Conservation (phyloP, 1,139 yeast genomes). For the Taphrina flavorubra region DNA sequence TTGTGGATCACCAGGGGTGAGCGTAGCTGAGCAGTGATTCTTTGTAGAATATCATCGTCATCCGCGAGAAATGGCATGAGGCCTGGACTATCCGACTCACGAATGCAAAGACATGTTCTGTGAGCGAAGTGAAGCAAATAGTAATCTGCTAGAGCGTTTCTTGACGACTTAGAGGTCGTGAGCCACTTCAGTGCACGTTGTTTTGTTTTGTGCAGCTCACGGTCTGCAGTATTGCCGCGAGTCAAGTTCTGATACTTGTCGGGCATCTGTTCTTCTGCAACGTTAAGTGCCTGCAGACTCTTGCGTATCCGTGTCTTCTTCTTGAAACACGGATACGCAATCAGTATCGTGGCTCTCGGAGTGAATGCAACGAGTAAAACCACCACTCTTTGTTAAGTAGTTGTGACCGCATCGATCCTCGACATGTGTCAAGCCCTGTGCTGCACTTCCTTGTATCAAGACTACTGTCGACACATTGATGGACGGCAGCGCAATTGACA, state of each 20-base stretch:
- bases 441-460: background rate
- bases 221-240: too few species aligned
- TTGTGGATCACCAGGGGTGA: background rate
- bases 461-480: too few species aligned
- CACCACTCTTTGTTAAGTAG: background rate
- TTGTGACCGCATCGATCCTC: background rate
- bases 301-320: background rate
- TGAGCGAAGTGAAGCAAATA: background rate
- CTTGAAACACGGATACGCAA: background rate
- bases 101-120: background rate
- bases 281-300: background rate
- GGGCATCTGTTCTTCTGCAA: background rate
- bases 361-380: background rate
- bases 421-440: background rate
- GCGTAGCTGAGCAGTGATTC: background rate
- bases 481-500: too few species aligned
- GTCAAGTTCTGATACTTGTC: background rate
- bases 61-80: background rate
- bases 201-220: too few species aligned
- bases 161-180: too few species aligned
- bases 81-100: background rate
- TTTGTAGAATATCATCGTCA: background rate
- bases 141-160: background rate
- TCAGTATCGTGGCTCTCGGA: background rate
- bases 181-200: too few species aligned